Conservation (phyloP, 345 rosid species). For the Kandelia obovata region DNA sequence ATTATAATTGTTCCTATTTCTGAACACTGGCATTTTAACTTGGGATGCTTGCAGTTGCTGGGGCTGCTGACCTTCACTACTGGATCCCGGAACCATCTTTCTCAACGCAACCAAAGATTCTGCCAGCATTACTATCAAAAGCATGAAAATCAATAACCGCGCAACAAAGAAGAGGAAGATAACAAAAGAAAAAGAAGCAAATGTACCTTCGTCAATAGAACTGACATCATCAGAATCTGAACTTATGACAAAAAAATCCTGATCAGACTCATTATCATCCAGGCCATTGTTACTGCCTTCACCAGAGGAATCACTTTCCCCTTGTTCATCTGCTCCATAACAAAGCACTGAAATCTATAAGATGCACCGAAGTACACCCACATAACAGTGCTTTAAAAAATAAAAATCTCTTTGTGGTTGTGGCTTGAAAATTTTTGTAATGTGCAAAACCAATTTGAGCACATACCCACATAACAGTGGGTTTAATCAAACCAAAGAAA, state of each 20-base stretch:
- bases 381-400: too few species aligned
- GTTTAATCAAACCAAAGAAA: too few species aligned
- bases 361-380: background rate
- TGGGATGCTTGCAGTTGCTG: background rate
- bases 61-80: slow-evolving; percentile 7
- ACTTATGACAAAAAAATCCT: slow-evolving; percentile 16
- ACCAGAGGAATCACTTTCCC: background rate
- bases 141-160: background rate
- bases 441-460: too few species aligned
- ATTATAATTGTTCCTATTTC: slow-evolving; percentile 14
- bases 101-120: slow-evolving; percentile 13
- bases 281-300: background rate
- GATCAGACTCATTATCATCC: slow-evolving; percentile 9
- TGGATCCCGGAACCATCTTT: background rate
- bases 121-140: background rate
- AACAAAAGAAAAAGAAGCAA: background rate
- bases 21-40: background rate
- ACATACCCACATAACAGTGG: too few species aligned
- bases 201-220: slow-evolving; percentile 5
- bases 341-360: background rate
- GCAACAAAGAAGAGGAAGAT: background rate
- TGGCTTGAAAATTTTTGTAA: too few species aligned
- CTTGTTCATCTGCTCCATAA: slow-evolving; percentile 5
- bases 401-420: too few species aligned
- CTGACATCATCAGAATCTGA: slow-evolving; percentile 29